A percentile compares a stretch with the other conserved stretches of the same genome.
Conservation (phyloP, 176 grass and related monocot species). For the Musa beccarii region DNA sequence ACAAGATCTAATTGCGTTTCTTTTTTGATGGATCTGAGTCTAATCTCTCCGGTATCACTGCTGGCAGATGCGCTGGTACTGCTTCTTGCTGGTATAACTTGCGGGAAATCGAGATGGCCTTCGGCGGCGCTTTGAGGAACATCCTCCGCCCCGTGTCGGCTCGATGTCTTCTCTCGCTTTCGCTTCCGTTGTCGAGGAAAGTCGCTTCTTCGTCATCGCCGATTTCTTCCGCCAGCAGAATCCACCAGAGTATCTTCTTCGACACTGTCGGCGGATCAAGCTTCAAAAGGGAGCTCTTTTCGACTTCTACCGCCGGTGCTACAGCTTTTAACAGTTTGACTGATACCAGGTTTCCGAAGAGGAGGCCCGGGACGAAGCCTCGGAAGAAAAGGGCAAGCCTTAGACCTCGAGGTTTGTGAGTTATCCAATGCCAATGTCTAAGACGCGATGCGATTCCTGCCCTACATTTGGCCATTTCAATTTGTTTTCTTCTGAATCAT, state of each 20-base stretch:
- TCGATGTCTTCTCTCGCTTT: background rate
- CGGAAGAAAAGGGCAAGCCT: conserved; percentile 73
- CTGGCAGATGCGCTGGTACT: background rate
- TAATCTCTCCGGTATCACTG: background rate
- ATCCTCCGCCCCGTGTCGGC: background rate
- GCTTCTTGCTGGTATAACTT: background rate
- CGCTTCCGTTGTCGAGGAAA: background rate
- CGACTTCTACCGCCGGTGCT: conserved; percentile 1
- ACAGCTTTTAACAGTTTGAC: conserved; percentile 40
- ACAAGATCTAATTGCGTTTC: background rate
- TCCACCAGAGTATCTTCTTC: background rate
- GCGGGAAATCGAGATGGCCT: background rate
- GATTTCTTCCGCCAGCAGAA: background rate
- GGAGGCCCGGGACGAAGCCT: conserved; percentile 51
- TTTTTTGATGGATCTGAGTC: background rate
- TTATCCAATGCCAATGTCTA: background rate
- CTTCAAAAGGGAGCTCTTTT: background rate
- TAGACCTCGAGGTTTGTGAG: conserved; percentile 46
- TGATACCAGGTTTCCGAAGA: conserved; percentile 56
- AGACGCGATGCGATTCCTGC: no score
- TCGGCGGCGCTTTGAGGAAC: conserved; percentile 7
- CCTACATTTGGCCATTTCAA: no score
- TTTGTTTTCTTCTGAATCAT: background rate
- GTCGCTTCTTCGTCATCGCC: background rate
- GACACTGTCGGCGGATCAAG: background rate